Percentiles rank a stretch among this genome's conserved stretches.
phyloP scores from a whole-genome alignment of 2,329 filamentous ascomycete species.

The Tolypocladium sp. region DNA sequence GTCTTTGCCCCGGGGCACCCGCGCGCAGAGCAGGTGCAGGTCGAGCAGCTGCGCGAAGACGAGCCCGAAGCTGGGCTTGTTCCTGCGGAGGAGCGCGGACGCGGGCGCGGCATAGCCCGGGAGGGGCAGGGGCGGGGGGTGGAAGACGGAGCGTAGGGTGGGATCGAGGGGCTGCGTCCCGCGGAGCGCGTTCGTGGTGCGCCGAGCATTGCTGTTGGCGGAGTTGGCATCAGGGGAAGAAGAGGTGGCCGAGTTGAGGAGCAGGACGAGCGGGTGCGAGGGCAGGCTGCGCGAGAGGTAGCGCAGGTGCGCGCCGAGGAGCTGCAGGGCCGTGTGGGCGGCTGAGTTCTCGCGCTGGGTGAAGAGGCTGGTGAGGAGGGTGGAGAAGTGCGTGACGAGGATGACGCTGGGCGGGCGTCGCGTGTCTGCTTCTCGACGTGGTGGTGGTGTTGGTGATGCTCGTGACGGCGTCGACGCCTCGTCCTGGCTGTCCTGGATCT shows the following conservation, averaged over 20 bases:
- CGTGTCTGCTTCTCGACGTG: background rate
- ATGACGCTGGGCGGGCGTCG: constrained; percentile 24
- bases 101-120: constrained; percentile 9
- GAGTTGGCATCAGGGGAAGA: constrained; percentile 1
- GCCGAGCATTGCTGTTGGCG: background rate
- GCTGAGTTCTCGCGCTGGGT: constrained; percentile 32
- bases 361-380: constrained; percentile 43
- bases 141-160: constrained; percentile 42
- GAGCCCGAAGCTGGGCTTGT: constrained; percentile 43
- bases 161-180: constrained; percentile 20
- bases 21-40: constrained; percentile 42
- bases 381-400: constrained; percentile 45
- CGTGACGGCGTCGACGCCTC: constrained; percentile 14
- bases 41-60: constrained; percentile 46
- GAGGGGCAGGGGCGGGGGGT: constrained; percentile 17
- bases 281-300: constrained; percentile 30
- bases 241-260: constrained; percentile 42
- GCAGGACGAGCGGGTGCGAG: constrained; percentile 38
- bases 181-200: too few species aligned
- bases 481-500: constrained; percentile 25
- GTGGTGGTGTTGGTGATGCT: background rate
- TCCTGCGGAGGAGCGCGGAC: constrained; percentile 16
- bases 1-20: constrained; percentile 26
- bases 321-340: constrained; percentile 39
- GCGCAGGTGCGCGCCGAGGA: constrained; percentile 37